Conservation (phyloP, 345 rosid genomes). For the Draba incana region DNA sequence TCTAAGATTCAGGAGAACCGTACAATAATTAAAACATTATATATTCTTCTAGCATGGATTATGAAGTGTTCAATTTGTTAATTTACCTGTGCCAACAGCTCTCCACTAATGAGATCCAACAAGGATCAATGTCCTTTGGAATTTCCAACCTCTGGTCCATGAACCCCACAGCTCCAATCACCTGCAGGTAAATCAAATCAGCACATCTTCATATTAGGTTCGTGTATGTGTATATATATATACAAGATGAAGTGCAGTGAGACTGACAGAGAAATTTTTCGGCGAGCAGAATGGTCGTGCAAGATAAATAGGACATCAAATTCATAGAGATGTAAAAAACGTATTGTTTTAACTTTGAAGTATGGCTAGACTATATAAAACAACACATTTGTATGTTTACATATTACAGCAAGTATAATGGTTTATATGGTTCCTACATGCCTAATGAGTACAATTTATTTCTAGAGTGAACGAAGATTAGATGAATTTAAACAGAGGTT, state of each 20-base stretch:
- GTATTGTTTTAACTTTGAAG: no score
- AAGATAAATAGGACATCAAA: no score
- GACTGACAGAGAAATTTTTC: not conserved
- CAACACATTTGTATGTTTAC: no score
- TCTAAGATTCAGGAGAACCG: constrained; percentile 16
- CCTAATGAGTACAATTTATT: constrained; percentile 12
- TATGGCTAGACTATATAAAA: no score
- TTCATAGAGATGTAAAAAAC: no score
- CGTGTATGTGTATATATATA: not conserved
- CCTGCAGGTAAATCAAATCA: constrained; percentile 57
- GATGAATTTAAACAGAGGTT: not conserved
- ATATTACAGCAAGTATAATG: not conserved
- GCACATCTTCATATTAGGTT: constrained; percentile 28
- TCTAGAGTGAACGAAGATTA: constrained; percentile 20
- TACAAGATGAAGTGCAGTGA: not conserved
- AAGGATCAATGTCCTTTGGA: constrained; percentile 79
- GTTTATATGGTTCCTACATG: not conserved
- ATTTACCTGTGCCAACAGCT: constrained; percentile 92
- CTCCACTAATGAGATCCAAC: constrained; percentile 77
- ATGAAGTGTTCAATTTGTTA: not conserved
- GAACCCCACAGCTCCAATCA: constrained; percentile 97
- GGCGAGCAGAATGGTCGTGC: not conserved
- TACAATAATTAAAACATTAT: not conserved
- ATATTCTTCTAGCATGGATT: constrained; percentile 1
- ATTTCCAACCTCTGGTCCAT: constrained; percentile 92